Evolutionary conservation across 2,329 filamentous ascomycete species (phyloP), one percentile per base, ranked within the genome.

Genomic region (Phaeosphaeriaceae sp.): DNA sequence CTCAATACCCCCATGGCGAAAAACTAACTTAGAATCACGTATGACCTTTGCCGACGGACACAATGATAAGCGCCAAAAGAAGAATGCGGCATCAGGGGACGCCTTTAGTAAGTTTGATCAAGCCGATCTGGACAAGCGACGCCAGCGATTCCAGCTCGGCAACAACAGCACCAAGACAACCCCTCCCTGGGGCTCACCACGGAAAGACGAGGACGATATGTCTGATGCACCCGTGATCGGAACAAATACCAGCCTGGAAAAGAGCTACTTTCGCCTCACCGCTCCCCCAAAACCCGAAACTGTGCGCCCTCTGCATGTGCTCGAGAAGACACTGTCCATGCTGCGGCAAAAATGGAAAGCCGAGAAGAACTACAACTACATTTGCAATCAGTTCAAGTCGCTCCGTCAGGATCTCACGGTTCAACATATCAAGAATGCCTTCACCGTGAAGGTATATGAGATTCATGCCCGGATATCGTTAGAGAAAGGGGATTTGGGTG

Each of bases 331-430:
- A 6, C 81, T 99, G 78, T 92, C 96, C 68, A 82, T 96, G 50
- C 82, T 99, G 64, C 96, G 97, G 83, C 91, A 90, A 82, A 98
- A 97, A 81, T 99, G 95, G 95, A 91, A 89, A 75, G 88, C 89
- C 69, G 93, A 97, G 71, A 90, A 89, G 81, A 97, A 98, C 80
- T 99, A 99, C 80, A 89, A 88, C 68, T 99, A 97, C 81, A 97
- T 97, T 65, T 98, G 95, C 86, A 94, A 99, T 77, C 95, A 99
- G 85, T 97, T 99, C 85, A 99, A 99, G 80, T 97, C 95, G 17
- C 86, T 99, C 78, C 92, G 95, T 61, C 95, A 99, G 84, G 95
- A 99, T 83, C 86, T 99, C 77, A 99, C 95, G 42, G 95, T 99
- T 55, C 95, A 99, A 80, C 94, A 92, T 74, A 93, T 99, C 82